Conservation (phyloP, 805 yeast species). For the Grigorovia jiainica region DNA sequence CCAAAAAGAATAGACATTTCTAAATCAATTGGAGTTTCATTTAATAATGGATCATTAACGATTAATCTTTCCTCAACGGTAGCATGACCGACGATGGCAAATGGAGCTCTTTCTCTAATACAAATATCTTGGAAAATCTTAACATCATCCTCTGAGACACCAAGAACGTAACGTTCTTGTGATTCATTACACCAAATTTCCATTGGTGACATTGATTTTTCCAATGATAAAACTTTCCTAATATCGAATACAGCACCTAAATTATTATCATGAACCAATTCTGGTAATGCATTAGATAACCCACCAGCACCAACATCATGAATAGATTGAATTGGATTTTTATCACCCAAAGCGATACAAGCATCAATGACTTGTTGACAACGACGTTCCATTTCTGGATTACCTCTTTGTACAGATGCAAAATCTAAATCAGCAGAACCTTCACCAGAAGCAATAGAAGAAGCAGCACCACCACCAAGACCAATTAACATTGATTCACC, state of each 20-base stretch:
- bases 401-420: slow-evolving; percentile 98
- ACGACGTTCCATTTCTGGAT: slow-evolving; percentile 98
- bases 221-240: slow-evolving; percentile 81
- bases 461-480: slow-evolving; percentile 99
- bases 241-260: slow-evolving; percentile 90
- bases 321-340: slow-evolving; percentile 81
- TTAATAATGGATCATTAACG: slow-evolving; percentile 67
- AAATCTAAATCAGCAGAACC: slow-evolving; percentile 94
- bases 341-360: slow-evolving; percentile 72
- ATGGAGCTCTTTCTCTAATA: slow-evolving; percentile 92
- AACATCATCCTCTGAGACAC: slow-evolving; percentile 74
- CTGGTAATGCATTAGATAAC: slow-evolving; percentile 92
- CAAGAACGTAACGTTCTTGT: slow-evolving; percentile 94
- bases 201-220: slow-evolving; percentile 99
- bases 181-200: slow-evolving; percentile 99
- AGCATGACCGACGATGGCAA: slow-evolving; percentile 91
- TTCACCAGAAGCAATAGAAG: slow-evolving; percentile 91
- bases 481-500: slow-evolving; percentile 98
- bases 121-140: slow-evolving; percentile 68
- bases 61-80: slow-evolving; percentile 76
- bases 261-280: slow-evolving; percentile 92
- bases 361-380: slow-evolving; percentile 97
- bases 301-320: slow-evolving; percentile 99
- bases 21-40: slow-evolving; percentile 85
- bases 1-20: slow-evolving; percentile 94